phyloP scores from a whole-genome alignment of 805 yeast genomes.

The Blastobotrys attinorum region DNA sequence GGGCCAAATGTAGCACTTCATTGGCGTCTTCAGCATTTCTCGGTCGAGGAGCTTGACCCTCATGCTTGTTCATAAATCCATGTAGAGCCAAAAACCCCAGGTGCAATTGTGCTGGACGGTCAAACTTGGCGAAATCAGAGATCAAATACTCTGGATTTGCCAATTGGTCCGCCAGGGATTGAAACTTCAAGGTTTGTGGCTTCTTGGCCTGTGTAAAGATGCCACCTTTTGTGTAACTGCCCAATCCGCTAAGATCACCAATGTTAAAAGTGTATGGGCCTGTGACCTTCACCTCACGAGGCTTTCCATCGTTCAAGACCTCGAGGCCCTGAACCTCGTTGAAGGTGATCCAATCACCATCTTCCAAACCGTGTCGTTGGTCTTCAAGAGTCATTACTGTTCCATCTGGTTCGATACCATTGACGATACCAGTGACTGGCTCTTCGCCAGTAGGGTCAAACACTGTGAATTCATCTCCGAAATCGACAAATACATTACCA shows the following conservation, averaged over 20 bases:
- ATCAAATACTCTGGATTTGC: conserved; percentile 67
- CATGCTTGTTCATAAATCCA: conserved; percentile 56
- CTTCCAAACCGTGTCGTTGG: conserved; percentile 86
- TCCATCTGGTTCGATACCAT: conserved; percentile 82
- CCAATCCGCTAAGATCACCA: conserved; percentile 45
- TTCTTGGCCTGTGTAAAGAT: conserved; percentile 86
- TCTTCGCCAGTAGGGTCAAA: conserved; percentile 91
- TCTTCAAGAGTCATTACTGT: conserved; percentile 92
- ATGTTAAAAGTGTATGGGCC: conserved; percentile 94
- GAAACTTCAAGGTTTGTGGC: conserved; percentile 57
- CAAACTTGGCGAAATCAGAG: conserved; percentile 92
- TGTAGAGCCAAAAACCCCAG: conserved; percentile 87
- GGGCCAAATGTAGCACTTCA: conserved; percentile 52
- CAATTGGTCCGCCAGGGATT: conserved; percentile 57
- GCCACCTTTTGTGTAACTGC: conserved; percentile 75
- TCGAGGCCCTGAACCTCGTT: conserved; percentile 77
- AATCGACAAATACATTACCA: conserved; percentile 83
- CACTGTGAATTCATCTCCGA: conserved; percentile 74
- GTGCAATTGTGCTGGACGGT: conserved; percentile 84
- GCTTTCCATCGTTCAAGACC: conserved; percentile 62
- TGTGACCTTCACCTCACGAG: conserved; percentile 69
- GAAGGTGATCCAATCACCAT: conserved; percentile 84
- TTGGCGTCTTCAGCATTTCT: conserved; percentile 65
- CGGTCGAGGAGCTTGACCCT: conserved; percentile 68
- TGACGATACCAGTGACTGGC: conserved; percentile 76